A percentile compares a stretch with the other conserved stretches of the same genome.
Conservation (phyloP, 495 filamentous ascomycete genomes). For the Pseudevernia furfuracea region DNA sequence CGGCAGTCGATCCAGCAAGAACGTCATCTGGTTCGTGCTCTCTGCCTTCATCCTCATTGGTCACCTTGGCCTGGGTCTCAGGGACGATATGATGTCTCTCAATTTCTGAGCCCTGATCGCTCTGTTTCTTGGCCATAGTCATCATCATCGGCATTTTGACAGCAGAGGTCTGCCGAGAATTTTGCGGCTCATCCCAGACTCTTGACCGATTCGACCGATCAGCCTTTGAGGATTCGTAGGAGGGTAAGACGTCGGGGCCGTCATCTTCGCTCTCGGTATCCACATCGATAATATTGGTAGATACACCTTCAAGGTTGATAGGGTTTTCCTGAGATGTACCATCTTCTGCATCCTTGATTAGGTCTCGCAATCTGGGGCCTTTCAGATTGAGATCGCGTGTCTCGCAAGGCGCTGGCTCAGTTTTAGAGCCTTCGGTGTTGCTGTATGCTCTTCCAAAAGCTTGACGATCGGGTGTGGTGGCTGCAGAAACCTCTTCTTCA, state of each 20-base stretch:
- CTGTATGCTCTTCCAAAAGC: background rate
- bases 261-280: slow-evolving; percentile 24
- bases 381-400: slow-evolving; percentile 7
- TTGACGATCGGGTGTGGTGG: slow-evolving; percentile 18
- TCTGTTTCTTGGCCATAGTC: background rate
- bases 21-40: background rate
- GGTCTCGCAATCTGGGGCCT: slow-evolving; percentile 3
- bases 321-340: slow-evolving; percentile 13
- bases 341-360: background rate
- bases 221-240: background rate
- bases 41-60: background rate
- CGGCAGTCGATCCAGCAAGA: slow-evolving; percentile 1
- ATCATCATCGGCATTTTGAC: background rate
- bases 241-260: slow-evolving; percentile 19
- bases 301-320: slow-evolving; percentile 16
- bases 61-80: slow-evolving; percentile 5
- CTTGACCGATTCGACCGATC: background rate
- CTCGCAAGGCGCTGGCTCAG: background rate
- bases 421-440: background rate
- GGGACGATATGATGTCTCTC: background rate
- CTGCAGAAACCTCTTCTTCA: slow-evolving; percentile 12
- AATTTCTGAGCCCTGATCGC: background rate
- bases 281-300: background rate
- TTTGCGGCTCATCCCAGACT: background rate
- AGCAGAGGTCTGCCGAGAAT: background rate